Conservation (phyloP, 768 basidiomycete genomes). For the Lactarius deliciosus region DNA sequence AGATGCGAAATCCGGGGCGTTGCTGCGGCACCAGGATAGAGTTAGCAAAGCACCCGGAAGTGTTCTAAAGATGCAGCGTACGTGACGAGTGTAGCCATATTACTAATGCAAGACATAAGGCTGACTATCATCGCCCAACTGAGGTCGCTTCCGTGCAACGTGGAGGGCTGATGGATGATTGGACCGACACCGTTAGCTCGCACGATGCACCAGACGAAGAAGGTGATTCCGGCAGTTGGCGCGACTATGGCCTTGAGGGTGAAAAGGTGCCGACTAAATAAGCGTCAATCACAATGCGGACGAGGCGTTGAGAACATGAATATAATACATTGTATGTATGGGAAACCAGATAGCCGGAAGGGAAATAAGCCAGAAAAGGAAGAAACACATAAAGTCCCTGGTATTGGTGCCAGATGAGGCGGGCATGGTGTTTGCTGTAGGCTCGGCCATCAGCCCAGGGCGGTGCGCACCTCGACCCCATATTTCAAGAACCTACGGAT, state of each 20-base stretch:
- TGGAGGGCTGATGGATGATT: constrained; percentile 63
- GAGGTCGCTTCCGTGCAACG: constrained; percentile 62
- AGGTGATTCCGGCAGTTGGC: constrained; percentile 65
- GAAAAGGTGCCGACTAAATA: constrained; percentile 68
- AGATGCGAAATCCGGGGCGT: constrained; percentile 76
- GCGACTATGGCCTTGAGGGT: constrained; percentile 73
- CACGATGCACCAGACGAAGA: constrained; percentile 77
- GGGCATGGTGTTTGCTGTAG: constrained; percentile 67
- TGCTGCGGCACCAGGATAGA: constrained; percentile 39
- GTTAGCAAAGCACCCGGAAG: constrained; percentile 16
- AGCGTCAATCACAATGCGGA: constrained; percentile 14
- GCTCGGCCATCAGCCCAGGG: constrained; percentile 16
- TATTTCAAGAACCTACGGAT: constrained; percentile 49
- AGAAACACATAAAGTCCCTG: constrained; percentile 77
- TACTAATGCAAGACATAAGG: constrained; percentile 77
- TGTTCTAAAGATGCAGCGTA: constrained; percentile 35
- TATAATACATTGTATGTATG: constrained; percentile 67
- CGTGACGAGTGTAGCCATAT: constrained; percentile 74
- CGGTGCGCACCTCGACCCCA: neutral
- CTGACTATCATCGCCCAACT: constrained; percentile 75
- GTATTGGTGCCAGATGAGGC: constrained; percentile 70
- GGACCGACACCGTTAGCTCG: constrained; percentile 78
- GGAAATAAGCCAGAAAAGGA: constrained; percentile 82
- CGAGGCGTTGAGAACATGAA: constrained; percentile 20
- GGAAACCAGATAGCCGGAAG: constrained; percentile 82